These are phyloP conservation scores for Schizosaccharomyces pombe DNA, from an alignment of 805 yeast species.

Conservation along the genomic window DNA sequence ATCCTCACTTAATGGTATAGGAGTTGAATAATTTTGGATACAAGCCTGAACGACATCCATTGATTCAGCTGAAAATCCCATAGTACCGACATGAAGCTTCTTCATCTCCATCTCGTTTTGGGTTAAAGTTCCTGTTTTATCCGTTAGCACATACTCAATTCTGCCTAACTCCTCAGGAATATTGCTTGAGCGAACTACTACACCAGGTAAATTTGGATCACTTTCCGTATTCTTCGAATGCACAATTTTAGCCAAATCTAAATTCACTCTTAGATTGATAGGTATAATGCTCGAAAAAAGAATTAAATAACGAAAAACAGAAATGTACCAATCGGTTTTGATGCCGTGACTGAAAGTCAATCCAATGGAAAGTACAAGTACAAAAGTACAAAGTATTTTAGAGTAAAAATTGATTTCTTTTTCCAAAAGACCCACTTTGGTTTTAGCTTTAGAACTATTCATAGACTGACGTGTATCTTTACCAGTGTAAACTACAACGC, in stretches of 20 bases:
- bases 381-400: conserved; percentile 69
- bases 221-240: conserved; percentile 89
- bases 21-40: conserved; percentile 3
- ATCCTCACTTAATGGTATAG: conserved; percentile 17
- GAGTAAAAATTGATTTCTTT: conserved; percentile 73
- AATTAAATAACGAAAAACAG: conserved; percentile 72
- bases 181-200: conserved; percentile 88
- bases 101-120: conserved; percentile 95
- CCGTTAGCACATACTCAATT: conserved; percentile 74
- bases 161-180: conserved; percentile 96
- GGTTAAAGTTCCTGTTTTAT: conserved; percentile 91
- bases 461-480: conserved; percentile 79
- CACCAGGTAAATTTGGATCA: conserved; percentile 55
- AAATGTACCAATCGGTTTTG: conserved; percentile 54
- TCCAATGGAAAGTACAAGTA: conserved; percentile 48
- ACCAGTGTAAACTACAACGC: conserved; percentile 77
- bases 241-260: conserved; percentile 86
- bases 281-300: conserved; percentile 90
- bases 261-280: conserved; percentile 76
- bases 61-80: conserved; percentile 76
- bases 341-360: conserved; percentile 68
- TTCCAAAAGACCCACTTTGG: conserved; percentile 74
- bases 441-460: conserved; percentile 73
- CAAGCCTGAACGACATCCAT: conserved; percentile 68
- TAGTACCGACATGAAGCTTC: conserved; percentile 76